These are phyloP conservation scores for Helichrysum umbraculigerum DNA, from an alignment of 129 eudicot species.

Conservation along the genomic window DNA sequence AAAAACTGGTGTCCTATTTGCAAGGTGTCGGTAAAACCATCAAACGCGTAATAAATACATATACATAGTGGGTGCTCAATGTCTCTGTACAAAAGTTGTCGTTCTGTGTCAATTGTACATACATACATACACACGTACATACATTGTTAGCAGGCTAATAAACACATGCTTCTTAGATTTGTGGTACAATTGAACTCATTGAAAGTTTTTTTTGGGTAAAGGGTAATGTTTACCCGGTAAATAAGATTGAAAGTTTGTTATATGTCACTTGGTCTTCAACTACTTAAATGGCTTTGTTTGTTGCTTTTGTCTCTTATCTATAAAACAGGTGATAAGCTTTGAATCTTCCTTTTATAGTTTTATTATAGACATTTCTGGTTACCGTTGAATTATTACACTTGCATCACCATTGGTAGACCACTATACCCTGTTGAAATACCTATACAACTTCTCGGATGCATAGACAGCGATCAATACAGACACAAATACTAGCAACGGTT, in stretches of 20 bases:
- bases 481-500: constrained; percentile 36
- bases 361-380: constrained; percentile 7
- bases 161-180: constrained; percentile 20
- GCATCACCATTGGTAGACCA: constrained; percentile 15
- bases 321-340: neutral
- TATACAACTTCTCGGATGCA: constrained; percentile 36
- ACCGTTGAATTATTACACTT: constrained; percentile 10
- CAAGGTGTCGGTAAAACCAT: constrained; percentile 50
- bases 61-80: neutral
- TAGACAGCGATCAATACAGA: constrained; percentile 36
- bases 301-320: neutral
- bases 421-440: constrained; percentile 30
- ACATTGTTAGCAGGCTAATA: constrained; percentile 11
- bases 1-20: constrained; percentile 97
- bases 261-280: constrained; percentile 13
- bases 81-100: constrained; percentile 28
- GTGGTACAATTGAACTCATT: constrained; percentile 5
- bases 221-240: too few species aligned
- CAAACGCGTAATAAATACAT: constrained; percentile 12
- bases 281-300: constrained; percentile 9
- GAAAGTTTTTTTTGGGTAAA: too few species aligned
- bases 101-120: constrained; percentile 12
- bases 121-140: constrained; percentile 22
- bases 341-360: constrained; percentile 21
- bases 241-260: constrained; percentile 11